Evolutionary conservation across 2,329 filamentous ascomycete species (phyloP).

Genomic region (Lachnellula hyalina): DNA sequence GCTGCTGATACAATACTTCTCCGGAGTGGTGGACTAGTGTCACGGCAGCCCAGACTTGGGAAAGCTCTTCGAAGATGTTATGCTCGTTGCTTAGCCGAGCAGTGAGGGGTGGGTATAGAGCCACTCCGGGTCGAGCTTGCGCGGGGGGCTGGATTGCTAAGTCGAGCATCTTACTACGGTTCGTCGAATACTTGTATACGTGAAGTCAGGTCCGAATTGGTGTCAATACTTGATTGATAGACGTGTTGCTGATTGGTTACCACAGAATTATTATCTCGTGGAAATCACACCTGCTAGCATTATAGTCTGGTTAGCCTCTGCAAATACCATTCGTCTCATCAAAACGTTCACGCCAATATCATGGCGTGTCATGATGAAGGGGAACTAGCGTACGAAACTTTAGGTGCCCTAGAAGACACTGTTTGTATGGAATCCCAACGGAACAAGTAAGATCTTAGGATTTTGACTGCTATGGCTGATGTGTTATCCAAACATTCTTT

Average conservation of each 20-base stretch:
- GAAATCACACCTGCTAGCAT: not conserved
- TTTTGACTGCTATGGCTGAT: not conserved
- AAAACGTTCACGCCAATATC: not conserved
- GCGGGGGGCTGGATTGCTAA: constrained; percentile 27
- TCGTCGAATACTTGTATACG: not conserved
- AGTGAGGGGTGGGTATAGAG: constrained; percentile 26
- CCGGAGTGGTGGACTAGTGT: constrained; percentile 26
- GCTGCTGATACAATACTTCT: constrained; percentile 22
- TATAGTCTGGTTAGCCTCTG: not conserved
- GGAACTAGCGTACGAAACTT: not conserved
- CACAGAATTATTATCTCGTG: not conserved
- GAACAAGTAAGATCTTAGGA: not conserved
- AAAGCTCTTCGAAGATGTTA: constrained; percentile 24
- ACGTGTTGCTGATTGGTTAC: not conserved
- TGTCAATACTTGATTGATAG: not conserved
- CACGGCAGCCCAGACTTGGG: constrained; percentile 25
- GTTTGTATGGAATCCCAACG: not conserved
- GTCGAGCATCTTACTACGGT: constrained; percentile 14
- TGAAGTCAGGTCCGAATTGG: not conserved
- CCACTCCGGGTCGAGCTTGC: constrained; percentile 18
- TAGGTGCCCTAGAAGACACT: not conserved
- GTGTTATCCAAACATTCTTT: not conserved
- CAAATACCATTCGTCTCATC: not conserved
- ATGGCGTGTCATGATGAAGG: not conserved
- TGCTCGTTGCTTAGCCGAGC: constrained; percentile 23